Evolutionary conservation across 768 basidiomycete species (phyloP).

Genomic region (Steccherinum ochraceum): DNA sequence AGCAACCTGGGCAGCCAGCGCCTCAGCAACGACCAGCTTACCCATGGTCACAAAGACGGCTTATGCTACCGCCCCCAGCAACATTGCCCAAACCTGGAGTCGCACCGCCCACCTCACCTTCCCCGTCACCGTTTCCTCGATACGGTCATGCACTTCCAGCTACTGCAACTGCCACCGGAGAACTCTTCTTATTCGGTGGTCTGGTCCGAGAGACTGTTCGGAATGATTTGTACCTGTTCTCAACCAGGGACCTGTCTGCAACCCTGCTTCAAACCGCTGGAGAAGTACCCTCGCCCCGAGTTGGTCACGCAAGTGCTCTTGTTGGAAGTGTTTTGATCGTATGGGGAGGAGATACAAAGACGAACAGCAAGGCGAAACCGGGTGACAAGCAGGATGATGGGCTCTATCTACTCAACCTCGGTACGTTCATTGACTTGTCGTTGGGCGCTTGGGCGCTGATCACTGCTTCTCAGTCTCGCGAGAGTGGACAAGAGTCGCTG

Average conservation of each 20-base stretch:
- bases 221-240: conserved; percentile 93
- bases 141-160: conserved; percentile 93
- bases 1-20: conserved; percentile 17
- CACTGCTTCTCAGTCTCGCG: conserved; percentile 56
- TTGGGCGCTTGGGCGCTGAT: background rate
- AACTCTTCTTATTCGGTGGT: conserved; percentile 95
- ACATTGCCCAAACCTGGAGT: conserved; percentile 58
- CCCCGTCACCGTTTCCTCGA: conserved; percentile 89
- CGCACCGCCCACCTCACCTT: conserved; percentile 58
- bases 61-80: conserved; percentile 62
- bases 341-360: conserved; percentile 98
- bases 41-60: conserved; percentile 78
- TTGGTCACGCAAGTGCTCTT: conserved; percentile 95
- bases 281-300: conserved; percentile 80
- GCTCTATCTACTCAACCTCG: conserved; percentile 88
- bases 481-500: conserved; percentile 89
- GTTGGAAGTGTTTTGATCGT: conserved; percentile 94
- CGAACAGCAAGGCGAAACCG: conserved; percentile 51
- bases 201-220: conserved; percentile 85
- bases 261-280: conserved; percentile 83
- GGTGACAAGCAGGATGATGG: conserved; percentile 86
- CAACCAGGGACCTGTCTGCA: conserved; percentile 70
- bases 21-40: conserved; percentile 54
- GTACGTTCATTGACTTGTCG: conserved; percentile 39
- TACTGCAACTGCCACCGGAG: conserved; percentile 69